Evolutionary conservation across 805 yeast genomes (phyloP).

Genomic region (Ogataea siamensis): DNA sequence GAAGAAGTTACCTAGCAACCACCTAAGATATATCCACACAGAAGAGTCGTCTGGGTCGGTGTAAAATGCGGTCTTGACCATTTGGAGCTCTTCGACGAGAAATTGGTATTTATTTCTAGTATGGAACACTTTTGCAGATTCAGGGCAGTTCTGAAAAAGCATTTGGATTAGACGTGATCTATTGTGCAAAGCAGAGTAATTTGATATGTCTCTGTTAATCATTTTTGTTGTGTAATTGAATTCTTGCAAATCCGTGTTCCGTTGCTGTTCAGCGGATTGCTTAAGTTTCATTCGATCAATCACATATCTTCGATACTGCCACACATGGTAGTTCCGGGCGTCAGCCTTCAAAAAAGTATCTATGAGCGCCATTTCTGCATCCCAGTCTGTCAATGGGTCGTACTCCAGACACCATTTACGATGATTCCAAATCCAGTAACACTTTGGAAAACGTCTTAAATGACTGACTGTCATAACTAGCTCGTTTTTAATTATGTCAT

Average conservation of each 20-base stretch:
- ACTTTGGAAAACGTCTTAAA: slow-evolving; percentile 72
- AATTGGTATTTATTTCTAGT: slow-evolving; percentile 27
- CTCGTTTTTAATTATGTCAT: slow-evolving; percentile 49
- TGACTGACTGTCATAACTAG: slow-evolving; percentile 56
- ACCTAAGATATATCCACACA: slow-evolving; percentile 83
- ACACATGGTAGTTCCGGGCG: slow-evolving; percentile 87
- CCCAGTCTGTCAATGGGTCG: slow-evolving; percentile 56
- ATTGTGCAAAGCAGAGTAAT: slow-evolving; percentile 96
- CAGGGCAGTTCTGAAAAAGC: slow-evolving; percentile 37
- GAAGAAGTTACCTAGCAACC: slow-evolving; percentile 59
- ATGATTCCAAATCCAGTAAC: slow-evolving; percentile 97
- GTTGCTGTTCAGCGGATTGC: slow-evolving; percentile 6
- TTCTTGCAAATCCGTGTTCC: slow-evolving; percentile 45
- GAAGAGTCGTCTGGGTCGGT: slow-evolving; percentile 95
- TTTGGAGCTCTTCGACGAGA: slow-evolving; percentile 56
- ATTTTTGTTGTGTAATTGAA: slow-evolving; percentile 73
- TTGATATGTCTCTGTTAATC: slow-evolving; percentile 82
- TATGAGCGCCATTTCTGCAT: slow-evolving; percentile 66
- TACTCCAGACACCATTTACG: slow-evolving; percentile 74
- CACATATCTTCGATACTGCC: slow-evolving; percentile 87
- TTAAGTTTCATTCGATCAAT: slow-evolving; percentile 36
- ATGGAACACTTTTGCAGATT: slow-evolving; percentile 18
- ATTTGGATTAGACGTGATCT: slow-evolving; percentile 66
- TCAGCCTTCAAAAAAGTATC: slow-evolving; percentile 67
- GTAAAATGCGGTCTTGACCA: slow-evolving; percentile 78